Conservation (phyloP, 768 basidiomycete species). For the Sarcomyxa edulis region DNA sequence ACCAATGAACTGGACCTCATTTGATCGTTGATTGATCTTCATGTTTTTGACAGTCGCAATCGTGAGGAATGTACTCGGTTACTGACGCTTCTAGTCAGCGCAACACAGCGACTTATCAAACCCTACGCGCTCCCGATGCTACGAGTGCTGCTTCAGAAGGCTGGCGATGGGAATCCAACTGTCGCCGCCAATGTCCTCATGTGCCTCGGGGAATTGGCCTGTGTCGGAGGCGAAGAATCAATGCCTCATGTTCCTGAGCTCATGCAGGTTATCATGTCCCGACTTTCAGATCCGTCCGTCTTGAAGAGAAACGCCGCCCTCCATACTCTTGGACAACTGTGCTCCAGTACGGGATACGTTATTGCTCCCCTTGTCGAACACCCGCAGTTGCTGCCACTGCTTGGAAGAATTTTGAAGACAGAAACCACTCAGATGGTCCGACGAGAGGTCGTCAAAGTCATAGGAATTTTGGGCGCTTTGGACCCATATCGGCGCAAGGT, state of each 20-base stretch:
- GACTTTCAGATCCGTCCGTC: conserved; percentile 84
- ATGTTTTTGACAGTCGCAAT: conserved; percentile 50
- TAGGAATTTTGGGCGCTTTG: conserved; percentile 92
- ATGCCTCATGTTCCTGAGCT: conserved; percentile 77
- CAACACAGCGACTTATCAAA: conserved; percentile 91
- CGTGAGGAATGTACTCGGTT: conserved; percentile 92
- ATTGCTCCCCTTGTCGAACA: conserved; percentile 87
- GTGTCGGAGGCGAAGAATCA: conserved; percentile 92
- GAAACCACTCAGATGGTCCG: conserved; percentile 69
- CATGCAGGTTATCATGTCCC: conserved; percentile 85
- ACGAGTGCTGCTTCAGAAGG: conserved; percentile 86
- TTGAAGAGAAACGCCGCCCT: conserved; percentile 92
- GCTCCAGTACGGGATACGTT: conserved; percentile 93
- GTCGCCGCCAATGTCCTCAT: conserved; percentile 91
- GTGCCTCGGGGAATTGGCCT: conserved; percentile 91
- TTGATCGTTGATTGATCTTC: conserved; percentile 2
- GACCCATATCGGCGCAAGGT: conserved; percentile 97
- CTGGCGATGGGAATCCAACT: conserved; percentile 76
- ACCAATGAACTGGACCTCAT: not conserved
- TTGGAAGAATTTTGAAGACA: conserved; percentile 80
- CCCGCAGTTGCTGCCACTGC: conserved; percentile 81
- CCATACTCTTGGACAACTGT: conserved; percentile 91
- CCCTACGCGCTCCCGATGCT: conserved; percentile 94
- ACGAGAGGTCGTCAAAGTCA: conserved; percentile 88
- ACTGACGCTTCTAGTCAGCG: conserved; percentile 83